Base-by-base conservation (phyloP, 2,329 filamentous ascomycete species). In the Clonostachys byssicola region DNA sequence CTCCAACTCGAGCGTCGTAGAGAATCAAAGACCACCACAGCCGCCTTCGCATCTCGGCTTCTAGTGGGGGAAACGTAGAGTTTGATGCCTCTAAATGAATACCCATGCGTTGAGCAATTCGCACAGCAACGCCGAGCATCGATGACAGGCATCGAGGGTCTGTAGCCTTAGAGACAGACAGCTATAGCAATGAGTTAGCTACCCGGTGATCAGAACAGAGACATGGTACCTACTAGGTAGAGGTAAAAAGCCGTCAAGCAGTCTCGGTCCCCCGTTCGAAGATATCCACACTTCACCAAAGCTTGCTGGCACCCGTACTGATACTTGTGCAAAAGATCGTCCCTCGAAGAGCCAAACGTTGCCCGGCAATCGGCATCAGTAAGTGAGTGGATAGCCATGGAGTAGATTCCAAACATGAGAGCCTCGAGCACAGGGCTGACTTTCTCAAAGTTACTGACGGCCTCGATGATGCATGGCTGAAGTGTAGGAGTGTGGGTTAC, bases 401-500 rank as follows among this genome's bases (percentile, higher is more conserved):
- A 75, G 58, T 88, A 89, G 40, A 90, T 85, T 52, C 79, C 69
- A 51, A 85, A 85, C 44, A 86, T 61, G 5, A 86, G 68, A 0
- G 83, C 80, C 60, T 86, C 81, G 18, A 80, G 65, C 46, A 78
- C 78, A 38, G 77, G 72, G 0, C 76, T 74, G 2, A 89, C 64
- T 40, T 71, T 73, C 12, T 68, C 66, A 17, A 85, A 67, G 50
- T 80, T 75, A 13, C 73, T 73, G 2, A 76, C 78, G 3, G 84
- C 83, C 49, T 87, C 78, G 36, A 86, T 74, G 7, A 91, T 70
- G 42, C 78, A 75, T 3, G 78, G 75, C 56, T 90, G 83, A 5
- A 89, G 64, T 0, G 83, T 83, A 0, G 88, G 87, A 2, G 85
- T 77, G 59, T 92, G 88, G 20, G 89, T 81, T 41, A 81, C 67